Conservation (phyloP, 2,329 filamentous ascomycete genomes). For the Botrytis elliptica region DNA sequence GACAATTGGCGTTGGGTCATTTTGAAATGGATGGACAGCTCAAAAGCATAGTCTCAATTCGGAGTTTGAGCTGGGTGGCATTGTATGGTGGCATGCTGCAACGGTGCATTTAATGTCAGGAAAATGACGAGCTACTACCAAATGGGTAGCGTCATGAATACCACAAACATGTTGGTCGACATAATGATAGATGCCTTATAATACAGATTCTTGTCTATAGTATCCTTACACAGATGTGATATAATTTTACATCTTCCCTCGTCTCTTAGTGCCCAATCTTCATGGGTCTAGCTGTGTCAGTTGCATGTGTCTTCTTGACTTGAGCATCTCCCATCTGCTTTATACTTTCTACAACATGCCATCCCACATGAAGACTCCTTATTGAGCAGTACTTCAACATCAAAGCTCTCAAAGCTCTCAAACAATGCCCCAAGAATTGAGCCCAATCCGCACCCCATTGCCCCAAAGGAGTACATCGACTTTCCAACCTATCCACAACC, state of each 20-base stretch:
- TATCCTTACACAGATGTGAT: slow-evolving; percentile 10
- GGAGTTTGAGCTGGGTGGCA: not conserved
- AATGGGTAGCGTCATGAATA: not conserved
- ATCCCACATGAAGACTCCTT: not conserved
- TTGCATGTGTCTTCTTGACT: not conserved
- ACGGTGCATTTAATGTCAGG: not conserved
- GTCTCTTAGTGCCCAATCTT: not conserved
- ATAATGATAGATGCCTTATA: slow-evolving; percentile 10
- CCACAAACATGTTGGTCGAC: not conserved
- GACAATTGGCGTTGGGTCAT: not conserved
- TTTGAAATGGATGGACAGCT: not conserved
- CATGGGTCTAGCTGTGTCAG: not conserved
- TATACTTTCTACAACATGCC: not conserved
- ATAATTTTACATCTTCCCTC: not conserved
- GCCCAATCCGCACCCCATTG: not conserved
- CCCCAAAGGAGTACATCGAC: not conserved
- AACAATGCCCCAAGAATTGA: not conserved
- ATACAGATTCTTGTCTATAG: slow-evolving; percentile 10
- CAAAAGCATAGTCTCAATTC: not conserved
- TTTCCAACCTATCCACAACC: not conserved
- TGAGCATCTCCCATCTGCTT: not conserved
- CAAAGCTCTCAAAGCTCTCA: not conserved
- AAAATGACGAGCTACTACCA: not conserved
- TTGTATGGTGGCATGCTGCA: not conserved
- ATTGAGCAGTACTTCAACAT: not conserved